These are phyloP conservation scores for Aspergillus persii DNA, from an alignment of 2,329 filamentous ascomycete genomes.

Conservation along the genomic window DNA sequence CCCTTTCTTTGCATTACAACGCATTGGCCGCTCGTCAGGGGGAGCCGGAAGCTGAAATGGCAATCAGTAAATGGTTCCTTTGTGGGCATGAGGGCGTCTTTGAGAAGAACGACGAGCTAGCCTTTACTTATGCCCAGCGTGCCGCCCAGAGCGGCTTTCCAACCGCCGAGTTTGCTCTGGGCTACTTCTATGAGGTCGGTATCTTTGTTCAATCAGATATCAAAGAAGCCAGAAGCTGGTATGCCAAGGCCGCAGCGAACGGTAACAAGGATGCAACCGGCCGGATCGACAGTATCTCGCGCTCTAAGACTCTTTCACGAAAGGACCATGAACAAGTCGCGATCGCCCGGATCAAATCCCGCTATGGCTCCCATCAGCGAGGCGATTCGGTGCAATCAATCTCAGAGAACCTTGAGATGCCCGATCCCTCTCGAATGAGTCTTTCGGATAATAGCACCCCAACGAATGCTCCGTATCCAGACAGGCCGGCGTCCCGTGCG, in stretches of 20 bases:
- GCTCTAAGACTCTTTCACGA: constrained; percentile 81
- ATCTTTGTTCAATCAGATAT: constrained; percentile 85
- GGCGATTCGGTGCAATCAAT: constrained; percentile 40
- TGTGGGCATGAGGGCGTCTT: constrained; percentile 93
- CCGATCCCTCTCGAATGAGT: constrained; percentile 47
- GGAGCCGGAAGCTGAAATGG: constrained; percentile 89
- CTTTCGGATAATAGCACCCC: constrained; percentile 34
- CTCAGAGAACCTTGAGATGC: constrained; percentile 47
- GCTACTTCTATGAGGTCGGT: constrained; percentile 96
- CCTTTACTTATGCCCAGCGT: constrained; percentile 84
- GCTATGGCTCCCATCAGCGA: constrained; percentile 63
- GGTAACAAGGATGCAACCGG: constrained; percentile 86
- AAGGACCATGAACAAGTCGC: constrained; percentile 91
- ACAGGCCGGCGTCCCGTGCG: constrained; percentile 33
- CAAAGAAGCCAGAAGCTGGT: constrained; percentile 82
- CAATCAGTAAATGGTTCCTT: constrained; percentile 97
- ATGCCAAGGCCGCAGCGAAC: constrained; percentile 80
- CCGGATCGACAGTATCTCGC: constrained; percentile 78
- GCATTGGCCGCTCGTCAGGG: constrained; percentile 88
- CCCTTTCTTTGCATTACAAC: constrained; percentile 92
- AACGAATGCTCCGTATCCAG: constrained; percentile 43
- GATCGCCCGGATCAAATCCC: constrained; percentile 80
- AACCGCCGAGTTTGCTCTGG: constrained; percentile 93
- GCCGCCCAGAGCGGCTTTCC: constrained; percentile 78
- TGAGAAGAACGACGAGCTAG: constrained; percentile 90